phyloP scores from a whole-genome alignment of 139 green algal genomes.

The Picocystis salinarum region DNA sequence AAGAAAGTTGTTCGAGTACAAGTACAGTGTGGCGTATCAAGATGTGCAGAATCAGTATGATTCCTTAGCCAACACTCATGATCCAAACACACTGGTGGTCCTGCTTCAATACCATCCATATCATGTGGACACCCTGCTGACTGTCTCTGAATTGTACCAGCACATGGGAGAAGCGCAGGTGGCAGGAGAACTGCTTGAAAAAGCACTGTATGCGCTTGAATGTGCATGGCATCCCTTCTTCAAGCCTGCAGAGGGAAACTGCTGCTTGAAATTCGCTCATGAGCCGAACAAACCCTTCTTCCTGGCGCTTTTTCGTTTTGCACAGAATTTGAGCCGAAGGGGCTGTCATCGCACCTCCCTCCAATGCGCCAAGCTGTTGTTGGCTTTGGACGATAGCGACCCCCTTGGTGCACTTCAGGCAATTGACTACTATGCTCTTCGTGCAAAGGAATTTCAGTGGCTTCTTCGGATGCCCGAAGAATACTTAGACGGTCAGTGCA shows the following conservation, averaged over 20 bases:
- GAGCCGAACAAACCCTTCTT: conserved; percentile 64
- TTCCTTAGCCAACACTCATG: conserved; percentile 30
- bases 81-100: conserved; percentile 50
- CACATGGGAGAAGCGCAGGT: conserved; percentile 42
- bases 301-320: conserved; percentile 55
- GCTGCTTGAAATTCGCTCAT: conserved; percentile 28
- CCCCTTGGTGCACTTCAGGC: conserved; percentile 47
- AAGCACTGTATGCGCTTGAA: conserved; percentile 64
- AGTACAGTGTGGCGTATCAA: conserved; percentile 32
- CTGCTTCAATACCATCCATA: conserved; percentile 59
- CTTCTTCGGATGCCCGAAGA: conserved; percentile 27
- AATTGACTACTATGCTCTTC: conserved; percentile 75
- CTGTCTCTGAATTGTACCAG: conserved; percentile 37
- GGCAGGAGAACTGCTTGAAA: conserved; percentile 46
- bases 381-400: conserved; percentile 60
- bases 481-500: conserved; percentile 24
- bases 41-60: conserved; percentile 4
- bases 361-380: conserved; percentile 74
- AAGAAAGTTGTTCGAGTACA: conserved; percentile 30
- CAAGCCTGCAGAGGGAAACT: conserved; percentile 28
- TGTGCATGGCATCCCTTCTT: conserved; percentile 61
- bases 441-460: conserved; percentile 29
- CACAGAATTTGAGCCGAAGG: conserved; percentile 33
- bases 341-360: conserved; percentile 68
- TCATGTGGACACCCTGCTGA: conserved; percentile 71